Percentiles rank a stretch among this genome's conserved stretches.
Conservation (phyloP, 257 asterid species). For the Penstemon newberryi region DNA sequence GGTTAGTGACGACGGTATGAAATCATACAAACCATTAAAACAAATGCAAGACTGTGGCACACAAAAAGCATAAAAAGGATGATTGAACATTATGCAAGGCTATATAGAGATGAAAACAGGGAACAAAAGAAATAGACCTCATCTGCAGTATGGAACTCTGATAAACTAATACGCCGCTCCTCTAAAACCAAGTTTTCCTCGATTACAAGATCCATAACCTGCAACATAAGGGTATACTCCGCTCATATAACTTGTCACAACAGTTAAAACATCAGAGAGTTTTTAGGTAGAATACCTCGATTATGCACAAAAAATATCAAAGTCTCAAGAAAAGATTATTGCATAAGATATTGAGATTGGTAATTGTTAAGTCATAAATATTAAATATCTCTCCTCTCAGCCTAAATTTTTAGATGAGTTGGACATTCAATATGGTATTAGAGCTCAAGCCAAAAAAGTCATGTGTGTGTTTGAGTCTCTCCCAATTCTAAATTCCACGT, state of each 20-base stretch:
- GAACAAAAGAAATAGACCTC: conserved; percentile 53
- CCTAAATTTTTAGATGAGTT: too few relatives aligned
- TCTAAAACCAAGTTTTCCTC: conserved; percentile 55
- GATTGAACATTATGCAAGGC: too few relatives aligned
- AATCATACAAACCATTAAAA: background rate
- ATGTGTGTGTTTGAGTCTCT: too few relatives aligned
- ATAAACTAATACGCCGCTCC: conserved; percentile 75
- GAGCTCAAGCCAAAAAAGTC: too few relatives aligned
- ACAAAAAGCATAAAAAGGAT: too few relatives aligned
- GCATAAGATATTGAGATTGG: background rate
- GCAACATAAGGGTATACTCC: conserved; percentile 26
- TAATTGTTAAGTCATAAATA: too few relatives aligned
- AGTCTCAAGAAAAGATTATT: too few relatives aligned
- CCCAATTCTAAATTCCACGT: too few relatives aligned
- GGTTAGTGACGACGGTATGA: background rate
- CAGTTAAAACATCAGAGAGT: conserved; percentile 13
- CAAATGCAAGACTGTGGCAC: background rate
- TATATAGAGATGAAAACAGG: background rate
- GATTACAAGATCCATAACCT: conserved; percentile 73
- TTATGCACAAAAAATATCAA: background rate
- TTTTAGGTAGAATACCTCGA: background rate
- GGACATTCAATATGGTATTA: too few relatives aligned
- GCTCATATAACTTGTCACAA: conserved; percentile 20
- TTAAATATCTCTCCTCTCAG: too few relatives aligned
- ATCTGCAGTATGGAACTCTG: conserved; percentile 91